phyloP scores from a whole-genome alignment of 164 flowering plant species.

The Platanus orientalis region DNA sequence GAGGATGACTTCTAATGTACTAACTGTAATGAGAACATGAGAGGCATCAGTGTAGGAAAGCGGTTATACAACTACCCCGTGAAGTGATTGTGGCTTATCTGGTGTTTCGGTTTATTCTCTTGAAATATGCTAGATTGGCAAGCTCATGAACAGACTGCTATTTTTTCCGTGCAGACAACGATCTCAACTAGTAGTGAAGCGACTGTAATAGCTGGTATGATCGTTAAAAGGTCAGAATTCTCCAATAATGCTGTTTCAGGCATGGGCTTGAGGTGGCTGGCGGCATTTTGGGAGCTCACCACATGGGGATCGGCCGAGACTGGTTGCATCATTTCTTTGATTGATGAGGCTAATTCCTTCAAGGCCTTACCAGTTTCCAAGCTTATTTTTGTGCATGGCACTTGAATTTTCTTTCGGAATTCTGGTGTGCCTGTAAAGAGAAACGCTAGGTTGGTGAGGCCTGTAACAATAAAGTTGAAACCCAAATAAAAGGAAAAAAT shows the following conservation, averaged over 20 bases:
- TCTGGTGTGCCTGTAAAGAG: slow-evolving; percentile 30
- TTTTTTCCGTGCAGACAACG: too few relatives aligned
- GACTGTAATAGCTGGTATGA: slow-evolving; percentile 39
- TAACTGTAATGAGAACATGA: slow-evolving; percentile 6
- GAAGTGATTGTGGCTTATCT: slow-evolving; percentile 15
- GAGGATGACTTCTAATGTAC: too few relatives aligned
- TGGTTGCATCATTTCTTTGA: slow-evolving; percentile 36
- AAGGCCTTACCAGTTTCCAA: slow-evolving; percentile 39
- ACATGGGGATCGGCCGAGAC: slow-evolving; percentile 24
- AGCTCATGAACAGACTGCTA: slow-evolving; percentile 52
- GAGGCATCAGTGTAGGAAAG: neutral
- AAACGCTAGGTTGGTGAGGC: too few relatives aligned
- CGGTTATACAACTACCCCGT: slow-evolving; percentile 12
- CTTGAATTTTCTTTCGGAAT: slow-evolving; percentile 34
- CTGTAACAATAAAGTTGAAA: too few relatives aligned
- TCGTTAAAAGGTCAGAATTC: too few relatives aligned
- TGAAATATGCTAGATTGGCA: slow-evolving; percentile 33
- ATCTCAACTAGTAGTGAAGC: too few relatives aligned
- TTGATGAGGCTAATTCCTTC: slow-evolving; percentile 38
- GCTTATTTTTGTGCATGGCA: slow-evolving; percentile 42
- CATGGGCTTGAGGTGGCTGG: slow-evolving; percentile 30
- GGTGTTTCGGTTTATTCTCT: slow-evolving; percentile 17
- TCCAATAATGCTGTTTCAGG: slow-evolving; percentile 35
- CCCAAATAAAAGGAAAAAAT: too few relatives aligned
- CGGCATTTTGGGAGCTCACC: slow-evolving; percentile 28